Conservation (phyloP, 805 yeast genomes). For the Saccharomyces cerevisiae region DNA sequence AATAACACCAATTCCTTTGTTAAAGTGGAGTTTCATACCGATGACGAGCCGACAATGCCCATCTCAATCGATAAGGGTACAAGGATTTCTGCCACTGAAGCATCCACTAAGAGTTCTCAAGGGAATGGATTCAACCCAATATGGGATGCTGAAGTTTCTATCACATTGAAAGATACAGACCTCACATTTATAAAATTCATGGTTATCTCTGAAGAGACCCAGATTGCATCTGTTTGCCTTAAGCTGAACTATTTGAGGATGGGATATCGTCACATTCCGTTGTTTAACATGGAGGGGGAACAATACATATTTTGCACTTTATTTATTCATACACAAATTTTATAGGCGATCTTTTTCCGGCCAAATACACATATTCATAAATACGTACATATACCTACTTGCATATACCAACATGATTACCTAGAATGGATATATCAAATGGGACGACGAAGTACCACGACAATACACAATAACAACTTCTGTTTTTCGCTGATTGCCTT, state of each 20-base stretch:
- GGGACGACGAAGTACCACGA: not conserved
- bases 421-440: not conserved
- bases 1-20: conserved; percentile 20
- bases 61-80: conserved; percentile 13
- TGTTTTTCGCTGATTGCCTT: not conserved
- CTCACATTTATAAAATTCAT: conserved; percentile 51
- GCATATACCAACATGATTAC: not conserved
- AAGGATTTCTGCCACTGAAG: conserved; percentile 8
- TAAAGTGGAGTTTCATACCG: conserved; percentile 16
- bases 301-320: conserved; percentile 54
- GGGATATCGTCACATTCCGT: conserved; percentile 78
- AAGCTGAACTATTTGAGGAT: conserved; percentile 55
- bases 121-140: conserved; percentile 83
- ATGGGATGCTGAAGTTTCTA: conserved; percentile 57
- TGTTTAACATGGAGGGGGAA: conserved; percentile 75
- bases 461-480: not conserved
- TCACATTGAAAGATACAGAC: conserved; percentile 32
- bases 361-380: not conserved
- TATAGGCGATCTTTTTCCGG: not conserved
- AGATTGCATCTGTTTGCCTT: conserved; percentile 53
- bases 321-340: conserved; percentile 31
- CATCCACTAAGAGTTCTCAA: conserved; percentile 30
- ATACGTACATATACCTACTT: not conserved
- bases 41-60: conserved; percentile 16
- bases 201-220: conserved; percentile 37